Evolutionary conservation across 805 yeast genomes (phyloP), one percentile per base, ranked within the genome.

Genomic region (Sporopachydermia quercuum): DNA sequence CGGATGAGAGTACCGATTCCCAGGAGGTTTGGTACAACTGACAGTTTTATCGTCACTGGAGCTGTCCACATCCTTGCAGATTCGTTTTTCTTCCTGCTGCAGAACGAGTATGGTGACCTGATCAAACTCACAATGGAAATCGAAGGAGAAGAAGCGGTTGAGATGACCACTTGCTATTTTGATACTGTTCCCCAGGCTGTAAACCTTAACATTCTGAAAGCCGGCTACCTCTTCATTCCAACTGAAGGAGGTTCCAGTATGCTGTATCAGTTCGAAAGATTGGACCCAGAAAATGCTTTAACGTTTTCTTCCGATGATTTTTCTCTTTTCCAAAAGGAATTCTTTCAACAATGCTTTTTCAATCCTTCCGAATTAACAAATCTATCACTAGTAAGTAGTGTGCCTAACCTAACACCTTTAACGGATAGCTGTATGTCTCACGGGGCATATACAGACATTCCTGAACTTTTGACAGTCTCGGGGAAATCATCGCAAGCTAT

Each of bases 151-250:
- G 56, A 53, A 19, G 53, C 53, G 15, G 51, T 54, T 1, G 61
- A 61, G 1, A 11, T 33, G 27, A 52, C 62, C n/a, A 63, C 80
- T 11, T 63, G 71, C 13, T 86, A 80, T 50, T 87, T 89, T 56
- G 96, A 83, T 51, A 68, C 94, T 0, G 65, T 83, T 27, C 81
- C 86, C 2, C 54, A 68, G 1, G 68, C 81, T 17, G 62, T 64
- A 15, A 53, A 67, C 3, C 48, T 89, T 8, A 61, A 67, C 34
- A 72, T 89, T 35, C 66, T 86, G 45, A 78, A 70, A 46, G 69
- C 81, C 4, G 98, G 97, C 0, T 80, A 75, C 46, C 49, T 89
- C 30, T 82, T 74, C 53, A 80, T 78, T 1, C 76, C 77, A 44
- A 61, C 75, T 5, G 78, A 78, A 42, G 55, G 62, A 42, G 75